A percentile compares a stretch with the other conserved stretches of the same genome.
phyloP scores from a whole-genome alignment of 2,329 filamentous ascomycete species.

The Shiraia bambusicola region DNA sequence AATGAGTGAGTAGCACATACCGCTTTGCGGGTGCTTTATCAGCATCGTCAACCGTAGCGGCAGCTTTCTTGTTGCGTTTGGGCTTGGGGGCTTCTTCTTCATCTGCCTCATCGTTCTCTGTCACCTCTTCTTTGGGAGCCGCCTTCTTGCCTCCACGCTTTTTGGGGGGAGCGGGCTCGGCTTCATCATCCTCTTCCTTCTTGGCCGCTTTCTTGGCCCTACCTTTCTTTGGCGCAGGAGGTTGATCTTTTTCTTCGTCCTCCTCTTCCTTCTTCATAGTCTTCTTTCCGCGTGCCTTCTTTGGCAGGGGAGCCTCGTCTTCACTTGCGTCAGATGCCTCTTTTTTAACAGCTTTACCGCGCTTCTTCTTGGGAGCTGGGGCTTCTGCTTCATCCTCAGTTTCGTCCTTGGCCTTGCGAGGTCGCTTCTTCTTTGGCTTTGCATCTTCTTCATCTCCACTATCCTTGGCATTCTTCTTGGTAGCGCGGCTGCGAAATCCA shows the following conservation, averaged over 20 bases:
- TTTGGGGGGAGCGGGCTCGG: conserved; percentile 29
- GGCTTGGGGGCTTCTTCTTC: conserved; percentile 21
- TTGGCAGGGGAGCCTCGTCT: conserved; percentile 25
- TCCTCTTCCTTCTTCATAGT: conserved; percentile 18
- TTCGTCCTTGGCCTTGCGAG: conserved; percentile 34
- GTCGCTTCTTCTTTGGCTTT: conserved; percentile 48
- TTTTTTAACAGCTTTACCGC: conserved; percentile 15
- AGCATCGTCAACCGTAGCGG: conserved; percentile 11
- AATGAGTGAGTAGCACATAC: conserved; percentile 11
- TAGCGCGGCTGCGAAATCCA: conserved; percentile 54
- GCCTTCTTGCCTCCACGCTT: conserved; percentile 39
- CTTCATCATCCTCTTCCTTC: conserved; percentile 21
- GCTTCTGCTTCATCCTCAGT: conserved; percentile 32
- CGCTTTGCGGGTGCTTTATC: conserved; percentile 33
- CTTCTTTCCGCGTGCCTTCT: conserved; percentile 17
- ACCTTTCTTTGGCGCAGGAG: conserved; percentile 35
- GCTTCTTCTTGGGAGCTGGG: conserved; percentile 29
- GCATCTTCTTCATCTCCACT: conserved; percentile 24
- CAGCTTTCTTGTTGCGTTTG: conserved; percentile 18
- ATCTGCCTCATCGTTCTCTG: conserved; percentile 12
- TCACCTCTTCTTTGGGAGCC: conserved; percentile 18
- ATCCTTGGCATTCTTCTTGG: conserved; percentile 35
- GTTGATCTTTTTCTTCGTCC: conserved; percentile 30
- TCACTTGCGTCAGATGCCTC: conserved; percentile 25
- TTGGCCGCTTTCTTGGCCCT: conserved; percentile 9